Evolutionary conservation across 1,284 basidiomycete species (phyloP).

Genomic region (Ustanciosporium gigantosporum): DNA sequence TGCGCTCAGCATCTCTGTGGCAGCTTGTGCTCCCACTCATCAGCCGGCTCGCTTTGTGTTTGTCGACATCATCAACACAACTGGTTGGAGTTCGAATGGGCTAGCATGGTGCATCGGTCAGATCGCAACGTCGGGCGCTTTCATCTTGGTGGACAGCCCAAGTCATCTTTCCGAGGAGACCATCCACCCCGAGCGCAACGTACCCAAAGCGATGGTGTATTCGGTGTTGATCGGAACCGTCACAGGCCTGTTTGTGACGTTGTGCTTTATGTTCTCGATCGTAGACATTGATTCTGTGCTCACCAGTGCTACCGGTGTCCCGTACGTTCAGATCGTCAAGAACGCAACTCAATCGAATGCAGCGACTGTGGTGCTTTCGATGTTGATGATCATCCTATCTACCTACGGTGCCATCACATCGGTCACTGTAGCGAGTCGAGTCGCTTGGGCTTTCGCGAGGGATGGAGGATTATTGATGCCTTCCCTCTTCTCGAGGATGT

Average conservation of each 20-base stretch:
- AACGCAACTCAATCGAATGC: background rate
- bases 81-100: background rate
- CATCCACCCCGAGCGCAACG: background rate
- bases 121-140: background rate
- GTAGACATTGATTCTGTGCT: background rate
- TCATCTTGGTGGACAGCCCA: background rate
- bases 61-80: conserved; percentile 1
- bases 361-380: background rate
- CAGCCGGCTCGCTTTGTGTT: background rate
- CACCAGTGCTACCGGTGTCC: background rate
- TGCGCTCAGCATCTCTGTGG: background rate
- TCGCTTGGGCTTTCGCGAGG: background rate
- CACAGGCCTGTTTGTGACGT: background rate
- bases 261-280: conserved; percentile 1
- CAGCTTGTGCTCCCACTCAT: background rate
- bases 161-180: conserved; percentile 1
- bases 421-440: background rate
- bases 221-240: background rate
- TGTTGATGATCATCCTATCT: conserved; percentile 1
- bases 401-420: background rate
- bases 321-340: background rate
- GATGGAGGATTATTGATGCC: background rate
- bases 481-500: background rate
- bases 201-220: background rate
- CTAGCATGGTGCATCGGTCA: background rate